A percentile compares a stretch with the other conserved stretches of the same genome.
Conservation (phyloP, 164 flowering plant species). For the Berberis vulgaris region DNA sequence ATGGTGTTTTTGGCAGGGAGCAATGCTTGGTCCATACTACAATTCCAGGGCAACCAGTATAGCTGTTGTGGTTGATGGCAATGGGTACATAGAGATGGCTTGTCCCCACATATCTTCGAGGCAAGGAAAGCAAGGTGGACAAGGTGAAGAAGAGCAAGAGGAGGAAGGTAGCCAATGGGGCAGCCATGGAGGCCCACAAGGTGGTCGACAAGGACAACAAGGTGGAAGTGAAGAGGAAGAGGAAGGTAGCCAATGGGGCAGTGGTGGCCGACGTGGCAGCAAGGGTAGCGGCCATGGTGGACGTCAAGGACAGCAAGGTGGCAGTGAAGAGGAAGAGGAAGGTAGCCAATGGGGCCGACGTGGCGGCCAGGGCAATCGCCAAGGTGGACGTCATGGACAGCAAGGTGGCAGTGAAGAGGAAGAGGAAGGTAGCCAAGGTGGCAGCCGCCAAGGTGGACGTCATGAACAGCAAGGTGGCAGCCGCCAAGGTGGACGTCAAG, state of each 20-base stretch:
- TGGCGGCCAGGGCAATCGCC: too few species aligned
- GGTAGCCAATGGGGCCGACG: not conserved
- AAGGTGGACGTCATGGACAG: too few species aligned
- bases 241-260: too few species aligned
- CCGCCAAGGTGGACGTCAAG: too few species aligned
- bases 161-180: not conserved
- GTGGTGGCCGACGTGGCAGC: conserved; percentile 11
- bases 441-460: not conserved
- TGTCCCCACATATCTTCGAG: conserved; percentile 27
- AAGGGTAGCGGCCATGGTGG: conserved; percentile 18
- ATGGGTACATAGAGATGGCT: conserved; percentile 36
- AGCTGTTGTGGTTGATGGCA: conserved; percentile 28
- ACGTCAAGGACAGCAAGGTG: conserved; percentile 20
- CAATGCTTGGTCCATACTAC: conserved; percentile 33
- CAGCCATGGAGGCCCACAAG: too few species aligned
- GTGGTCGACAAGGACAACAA: too few species aligned
- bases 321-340: not conserved
- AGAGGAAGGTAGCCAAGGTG: not conserved
- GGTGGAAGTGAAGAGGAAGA: too few species aligned
- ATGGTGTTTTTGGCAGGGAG: conserved; percentile 16
- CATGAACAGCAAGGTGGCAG: too few species aligned
- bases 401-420: too few species aligned
- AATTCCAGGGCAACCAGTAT: conserved; percentile 30
- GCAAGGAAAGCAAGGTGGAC: not conserved
- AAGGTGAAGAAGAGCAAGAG: not conserved